Evolutionary conservation across 192 early-diverging fungal species (phyloP), one percentile per base, ranked within the genome.

Genomic region (Allomyces macrogynus): DNA sequence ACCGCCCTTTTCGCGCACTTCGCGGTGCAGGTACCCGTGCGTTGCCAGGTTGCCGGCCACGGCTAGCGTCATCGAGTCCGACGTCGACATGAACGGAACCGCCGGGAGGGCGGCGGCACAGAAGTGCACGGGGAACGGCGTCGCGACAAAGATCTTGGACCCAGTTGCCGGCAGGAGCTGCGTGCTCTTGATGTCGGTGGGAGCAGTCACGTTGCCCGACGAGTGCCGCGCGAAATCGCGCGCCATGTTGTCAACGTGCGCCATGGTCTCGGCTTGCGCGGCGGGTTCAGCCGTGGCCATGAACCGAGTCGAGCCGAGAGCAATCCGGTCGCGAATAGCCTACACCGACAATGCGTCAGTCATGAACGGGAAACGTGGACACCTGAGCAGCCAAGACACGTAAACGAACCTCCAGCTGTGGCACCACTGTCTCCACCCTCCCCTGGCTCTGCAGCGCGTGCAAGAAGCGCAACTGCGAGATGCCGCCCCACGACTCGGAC

Each of bases 1-100:
- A 24, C 94, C 94, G 70, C 91, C 91, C 78, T 89, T 92, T 69
- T 97, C 94, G 68, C 94, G 86, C 62, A 97, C 88, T 75, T 97
- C 94, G 60, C 91, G 89, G 73, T 97, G 94, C n/a, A 97, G 73
- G 73, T 80, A 93, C 67, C 89, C 78, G 67, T 83, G 80, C 20
- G 89, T 91, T 78, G 95, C 80, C 26, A 95, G 75, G 11, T 88
- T 89, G 3, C 88, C 82, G 23, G 95, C 71, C 9, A 87, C 68
- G 4, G 87, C 74, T 71, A 89, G 89, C 42, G 93, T 78, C 64
- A 80, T 81, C 49, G 87, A 79, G 24, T 86, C 82, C 71, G 95
- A 92, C 0, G 75, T 67, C 69, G 94, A 89, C 25, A 78, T 87
- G 67, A 91, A 95, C 27, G 93, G 90, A 0, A 94, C 89, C 23